Evolutionary conservation across 257 asterid species (phyloP).

Genomic region (Nicotiana noctiflora): DNA sequence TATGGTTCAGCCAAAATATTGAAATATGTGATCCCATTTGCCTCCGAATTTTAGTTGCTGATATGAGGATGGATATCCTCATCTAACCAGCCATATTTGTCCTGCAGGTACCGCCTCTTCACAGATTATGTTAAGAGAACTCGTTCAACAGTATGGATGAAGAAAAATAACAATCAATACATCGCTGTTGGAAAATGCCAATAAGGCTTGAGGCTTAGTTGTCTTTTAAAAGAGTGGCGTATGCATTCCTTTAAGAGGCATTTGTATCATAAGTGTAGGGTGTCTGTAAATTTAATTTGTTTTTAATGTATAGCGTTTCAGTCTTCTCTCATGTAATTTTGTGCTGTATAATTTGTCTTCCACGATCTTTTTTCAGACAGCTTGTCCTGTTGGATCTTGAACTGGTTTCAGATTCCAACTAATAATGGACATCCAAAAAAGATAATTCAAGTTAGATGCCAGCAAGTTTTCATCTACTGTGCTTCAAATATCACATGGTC

Average conservation of each 20-base stretch:
- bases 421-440: neutral
- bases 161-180: slow-evolving; percentile 29
- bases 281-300: neutral
- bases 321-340: neutral
- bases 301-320: neutral
- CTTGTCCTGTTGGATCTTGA: neutral
- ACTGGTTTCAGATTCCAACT: neutral
- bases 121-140: slow-evolving; percentile 61
- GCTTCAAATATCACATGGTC: neutral
- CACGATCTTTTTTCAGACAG: neutral
- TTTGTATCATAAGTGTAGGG: neutral
- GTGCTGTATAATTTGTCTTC: no score
- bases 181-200: slow-evolving; percentile 34
- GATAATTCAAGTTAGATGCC: neutral
- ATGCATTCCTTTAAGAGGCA: neutral
- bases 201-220: slow-evolving; percentile 8
- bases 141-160: slow-evolving; percentile 76
- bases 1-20: neutral
- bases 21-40: neutral
- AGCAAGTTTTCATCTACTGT: neutral
- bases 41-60: neutral
- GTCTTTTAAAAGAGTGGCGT: neutral
- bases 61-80: neutral
- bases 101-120: slow-evolving; percentile 69
- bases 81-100: neutral